A percentile compares a stretch with the other conserved stretches of the same genome.
phyloP scores from a whole-genome alignment of 2,329 filamentous ascomycete genomes.

The Botrytis aclada region DNA sequence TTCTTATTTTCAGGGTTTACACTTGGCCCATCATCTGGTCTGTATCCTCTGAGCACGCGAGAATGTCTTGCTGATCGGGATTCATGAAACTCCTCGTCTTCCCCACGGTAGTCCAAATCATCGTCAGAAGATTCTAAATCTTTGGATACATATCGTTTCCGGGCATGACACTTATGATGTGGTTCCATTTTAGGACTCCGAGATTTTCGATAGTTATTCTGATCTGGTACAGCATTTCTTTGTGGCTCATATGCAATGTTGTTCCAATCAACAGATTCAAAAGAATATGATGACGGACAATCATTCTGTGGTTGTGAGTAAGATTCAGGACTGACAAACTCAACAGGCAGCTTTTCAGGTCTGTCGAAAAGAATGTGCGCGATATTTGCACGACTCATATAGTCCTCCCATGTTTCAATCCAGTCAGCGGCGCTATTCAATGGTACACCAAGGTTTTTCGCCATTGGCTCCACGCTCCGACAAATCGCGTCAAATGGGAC shows the following conservation, averaged over 20 bases:
- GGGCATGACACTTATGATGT: neutral
- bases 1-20: neutral
- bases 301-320: neutral
- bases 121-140: neutral
- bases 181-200: neutral
- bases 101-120: neutral
- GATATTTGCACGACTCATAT: constrained; percentile 4
- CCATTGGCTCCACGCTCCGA: neutral
- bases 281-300: neutral
- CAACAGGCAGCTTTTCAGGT: neutral
- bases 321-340: too few species aligned
- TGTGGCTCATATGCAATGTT: neutral
- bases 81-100: neutral
- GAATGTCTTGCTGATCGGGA: neutral
- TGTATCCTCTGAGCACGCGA: neutral
- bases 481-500: constrained; percentile 1
- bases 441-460: neutral
- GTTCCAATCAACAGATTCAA: neutral
- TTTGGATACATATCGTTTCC: neutral
- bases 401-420: constrained; percentile 2
- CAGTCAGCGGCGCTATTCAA: neutral
- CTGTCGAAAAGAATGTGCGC: constrained; percentile 12
- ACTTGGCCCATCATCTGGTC: neutral
- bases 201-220: neutral
- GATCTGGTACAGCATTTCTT: neutral